Evolutionary conservation across 2,329 filamentous ascomycete species (phyloP).

Genomic region (Macrophomina tecta): DNA sequence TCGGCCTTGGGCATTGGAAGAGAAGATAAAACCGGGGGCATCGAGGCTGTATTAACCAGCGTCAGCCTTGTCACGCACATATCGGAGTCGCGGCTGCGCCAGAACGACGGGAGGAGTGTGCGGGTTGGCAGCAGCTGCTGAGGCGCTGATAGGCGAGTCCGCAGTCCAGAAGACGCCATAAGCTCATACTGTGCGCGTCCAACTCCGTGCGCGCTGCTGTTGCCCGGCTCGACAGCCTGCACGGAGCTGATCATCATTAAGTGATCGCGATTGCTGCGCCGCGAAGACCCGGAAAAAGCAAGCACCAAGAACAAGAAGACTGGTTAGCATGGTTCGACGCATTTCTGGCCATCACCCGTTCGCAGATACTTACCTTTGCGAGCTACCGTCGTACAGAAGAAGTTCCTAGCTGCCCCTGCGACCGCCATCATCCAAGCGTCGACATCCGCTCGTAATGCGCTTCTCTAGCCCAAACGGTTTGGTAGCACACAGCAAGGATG

Average conservation of each 20-base stretch:
- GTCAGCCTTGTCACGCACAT: constrained; percentile 18
- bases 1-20: constrained; percentile 7
- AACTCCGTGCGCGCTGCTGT: background rate
- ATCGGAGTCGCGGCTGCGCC: constrained; percentile 16
- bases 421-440: background rate
- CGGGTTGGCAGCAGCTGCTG: background rate
- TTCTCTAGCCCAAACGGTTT: background rate
- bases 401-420: background rate
- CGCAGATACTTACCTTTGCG: background rate
- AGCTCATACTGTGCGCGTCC: background rate
- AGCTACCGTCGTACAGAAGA: background rate
- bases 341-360: background rate
- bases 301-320: background rate
- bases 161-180: background rate
- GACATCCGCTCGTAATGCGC: background rate
- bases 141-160: constrained; percentile 1
- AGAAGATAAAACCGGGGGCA: constrained; percentile 6
- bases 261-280: constrained; percentile 17
- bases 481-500: background rate
- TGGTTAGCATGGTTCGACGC: background rate
- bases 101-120: background rate
- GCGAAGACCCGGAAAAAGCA: constrained; percentile 24
- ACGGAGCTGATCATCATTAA: constrained; percentile 18
- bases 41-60: background rate
- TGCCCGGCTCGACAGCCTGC: background rate